Conservation (phyloP, 495 filamentous ascomycete species). For the Aspergillus cavernicola region DNA sequence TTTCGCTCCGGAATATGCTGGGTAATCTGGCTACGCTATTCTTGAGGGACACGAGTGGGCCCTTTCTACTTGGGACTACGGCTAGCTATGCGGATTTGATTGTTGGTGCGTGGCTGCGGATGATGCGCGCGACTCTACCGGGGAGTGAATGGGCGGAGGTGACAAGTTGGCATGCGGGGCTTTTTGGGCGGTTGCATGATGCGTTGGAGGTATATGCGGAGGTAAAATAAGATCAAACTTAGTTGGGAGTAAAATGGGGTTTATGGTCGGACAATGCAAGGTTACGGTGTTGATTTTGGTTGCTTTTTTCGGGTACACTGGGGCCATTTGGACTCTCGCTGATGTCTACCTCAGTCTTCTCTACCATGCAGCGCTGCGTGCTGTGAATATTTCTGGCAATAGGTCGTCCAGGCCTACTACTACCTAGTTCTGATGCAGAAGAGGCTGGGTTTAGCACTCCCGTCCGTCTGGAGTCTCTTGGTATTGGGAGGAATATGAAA, state of each 20-base stretch:
- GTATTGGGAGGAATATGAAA: too few relatives aligned
- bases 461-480: too few relatives aligned
- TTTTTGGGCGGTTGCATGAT: constrained; percentile 45
- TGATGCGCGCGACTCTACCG: constrained; percentile 34
- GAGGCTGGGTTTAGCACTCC: too few relatives aligned
- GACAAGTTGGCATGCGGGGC: constrained; percentile 47
- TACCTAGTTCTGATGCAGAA: too few relatives aligned
- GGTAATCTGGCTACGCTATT: constrained; percentile 44
- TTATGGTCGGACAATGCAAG: too few relatives aligned
- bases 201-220: constrained; percentile 34
- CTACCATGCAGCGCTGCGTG: too few relatives aligned
- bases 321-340: too few relatives aligned
- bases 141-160: constrained; percentile 48
- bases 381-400: too few relatives aligned
- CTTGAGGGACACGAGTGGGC: constrained; percentile 34
- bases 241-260: background rate
- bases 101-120: constrained; percentile 57
- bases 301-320: background rate
- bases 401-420: too few relatives aligned
- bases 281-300: too few relatives aligned
- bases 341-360: too few relatives aligned
- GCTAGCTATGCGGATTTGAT: constrained; percentile 60
- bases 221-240: constrained; percentile 28
- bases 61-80: constrained; percentile 46
- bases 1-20: constrained; percentile 36